These are phyloP conservation scores for Biscogniauxia mediterranea DNA, from an alignment of 2,329 filamentous ascomycete genomes.

Conservation along the genomic window DNA sequence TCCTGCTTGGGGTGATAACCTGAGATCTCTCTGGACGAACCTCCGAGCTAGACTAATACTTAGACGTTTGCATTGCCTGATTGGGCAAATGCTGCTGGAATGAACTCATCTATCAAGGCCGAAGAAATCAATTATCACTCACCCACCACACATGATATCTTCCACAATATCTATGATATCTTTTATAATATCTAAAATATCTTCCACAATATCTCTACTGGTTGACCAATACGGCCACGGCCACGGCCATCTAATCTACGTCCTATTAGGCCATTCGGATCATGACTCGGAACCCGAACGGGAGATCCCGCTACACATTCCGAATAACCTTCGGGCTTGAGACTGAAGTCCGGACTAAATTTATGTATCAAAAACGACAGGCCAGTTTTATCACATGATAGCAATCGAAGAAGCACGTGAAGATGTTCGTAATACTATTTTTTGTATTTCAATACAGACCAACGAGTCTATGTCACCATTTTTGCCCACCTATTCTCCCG, in stretches of 20 bases:
- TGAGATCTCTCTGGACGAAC: too few relatives aligned
- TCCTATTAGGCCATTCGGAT: neutral
- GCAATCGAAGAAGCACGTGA: neutral
- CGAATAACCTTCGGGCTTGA: neutral
- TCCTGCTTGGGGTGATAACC: too few relatives aligned
- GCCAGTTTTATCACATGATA: neutral
- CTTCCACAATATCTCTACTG: neutral
- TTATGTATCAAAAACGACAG: neutral
- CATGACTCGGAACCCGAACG: conserved; percentile 6
- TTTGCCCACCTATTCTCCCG: conserved; percentile 27
- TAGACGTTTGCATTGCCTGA: too few relatives aligned
- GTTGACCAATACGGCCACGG: neutral
- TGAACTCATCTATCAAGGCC: too few relatives aligned
- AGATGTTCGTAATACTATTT: conserved; percentile 8
- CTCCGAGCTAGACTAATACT: too few relatives aligned
- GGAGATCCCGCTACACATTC: conserved; percentile 5
- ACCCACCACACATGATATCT: neutral
- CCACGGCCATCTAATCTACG: neutral
- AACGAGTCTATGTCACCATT: conserved; percentile 28
- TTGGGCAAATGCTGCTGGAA: too few relatives aligned
- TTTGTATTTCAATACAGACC: conserved; percentile 20
- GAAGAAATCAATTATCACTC: neutral
- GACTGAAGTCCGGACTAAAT: neutral
- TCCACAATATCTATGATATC: neutral
- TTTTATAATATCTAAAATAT: too few relatives aligned